phyloP scores from a whole-genome alignment of 2,329 filamentous ascomycete genomes.

The Cercospora nicotianae region DNA sequence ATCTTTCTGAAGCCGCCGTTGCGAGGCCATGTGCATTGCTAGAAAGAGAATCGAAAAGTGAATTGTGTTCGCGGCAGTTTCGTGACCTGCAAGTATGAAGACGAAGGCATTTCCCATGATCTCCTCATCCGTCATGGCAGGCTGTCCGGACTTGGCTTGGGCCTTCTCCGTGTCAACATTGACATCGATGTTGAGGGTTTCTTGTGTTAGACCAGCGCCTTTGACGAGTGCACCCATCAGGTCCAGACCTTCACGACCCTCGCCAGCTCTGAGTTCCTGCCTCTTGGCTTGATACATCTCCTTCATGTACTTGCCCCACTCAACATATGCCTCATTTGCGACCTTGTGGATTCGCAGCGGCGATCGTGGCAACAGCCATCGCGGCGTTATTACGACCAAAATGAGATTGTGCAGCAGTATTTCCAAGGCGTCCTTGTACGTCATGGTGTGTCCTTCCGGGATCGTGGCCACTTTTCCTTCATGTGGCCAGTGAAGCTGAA shows the following conservation, averaged over 20 bases:
- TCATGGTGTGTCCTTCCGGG: conserved; percentile 60
- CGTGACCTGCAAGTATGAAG: conserved; percentile 70
- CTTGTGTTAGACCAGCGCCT: conserved; percentile 43
- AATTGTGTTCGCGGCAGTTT: conserved; percentile 74
- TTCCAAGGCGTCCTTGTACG: conserved; percentile 64
- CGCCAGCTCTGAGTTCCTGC: conserved; percentile 44
- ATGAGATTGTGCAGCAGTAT: conserved; percentile 64
- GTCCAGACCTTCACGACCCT: conserved; percentile 51
- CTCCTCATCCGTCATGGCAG: conserved; percentile 59
- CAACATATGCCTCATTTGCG: conserved; percentile 57
- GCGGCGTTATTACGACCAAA: conserved; percentile 60
- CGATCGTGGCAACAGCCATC: conserved; percentile 54
- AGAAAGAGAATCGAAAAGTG: conserved; percentile 70
- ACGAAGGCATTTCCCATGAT: conserved; percentile 70
- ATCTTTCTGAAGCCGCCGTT: conserved; percentile 67
- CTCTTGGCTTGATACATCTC: conserved; percentile 66
- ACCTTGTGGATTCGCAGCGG: conserved; percentile 55
- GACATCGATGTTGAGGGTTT: conserved; percentile 46
- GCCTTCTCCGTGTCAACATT: conserved; percentile 47
- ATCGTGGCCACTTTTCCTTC: conserved; percentile 46
- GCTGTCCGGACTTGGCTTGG: conserved; percentile 42
- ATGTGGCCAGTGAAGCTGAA: conserved; percentile 58
- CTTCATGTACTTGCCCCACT: conserved; percentile 69
- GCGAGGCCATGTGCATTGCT: conserved; percentile 63
- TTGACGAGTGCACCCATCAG: conserved; percentile 57